Conservation (phyloP, 257 asterid genomes). For the Solanum bulbocastanum region DNA sequence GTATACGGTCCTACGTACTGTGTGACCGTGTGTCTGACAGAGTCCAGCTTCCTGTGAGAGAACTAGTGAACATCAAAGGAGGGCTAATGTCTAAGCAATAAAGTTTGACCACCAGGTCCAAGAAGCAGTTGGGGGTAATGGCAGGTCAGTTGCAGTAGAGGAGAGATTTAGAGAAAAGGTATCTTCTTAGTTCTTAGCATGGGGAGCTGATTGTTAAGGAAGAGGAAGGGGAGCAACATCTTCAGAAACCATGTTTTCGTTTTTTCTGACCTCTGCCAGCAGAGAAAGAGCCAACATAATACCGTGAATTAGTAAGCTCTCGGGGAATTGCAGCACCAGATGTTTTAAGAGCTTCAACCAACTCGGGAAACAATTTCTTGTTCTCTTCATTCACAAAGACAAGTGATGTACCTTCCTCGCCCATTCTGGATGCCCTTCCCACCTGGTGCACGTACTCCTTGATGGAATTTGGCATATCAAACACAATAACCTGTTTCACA, state of each 20-base stretch:
- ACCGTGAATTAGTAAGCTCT: slow-evolving; percentile 58
- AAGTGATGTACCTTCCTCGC: slow-evolving; percentile 62
- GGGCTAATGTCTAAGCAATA: background rate
- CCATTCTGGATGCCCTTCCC: slow-evolving; percentile 94
- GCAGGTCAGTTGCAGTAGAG: background rate
- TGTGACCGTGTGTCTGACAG: background rate
- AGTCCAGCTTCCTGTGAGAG: background rate
- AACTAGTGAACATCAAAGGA: background rate
- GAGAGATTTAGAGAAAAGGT: background rate
- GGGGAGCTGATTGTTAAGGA: background rate
- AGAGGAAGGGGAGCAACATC: background rate
- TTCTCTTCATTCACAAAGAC: slow-evolving; percentile 81
- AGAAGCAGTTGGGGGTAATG: background rate
- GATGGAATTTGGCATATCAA: slow-evolving; percentile 86
- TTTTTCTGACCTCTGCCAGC: slow-evolving; percentile 37
- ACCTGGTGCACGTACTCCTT: slow-evolving; percentile 87
- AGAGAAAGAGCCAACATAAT: slow-evolving; percentile 25
- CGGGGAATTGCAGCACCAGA: slow-evolving; percentile 72
- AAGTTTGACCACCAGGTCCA: background rate
- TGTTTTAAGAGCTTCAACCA: slow-evolving; percentile 50
- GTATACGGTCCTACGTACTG: background rate
- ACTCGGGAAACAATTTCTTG: slow-evolving; percentile 57
- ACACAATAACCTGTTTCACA: slow-evolving; percentile 80
- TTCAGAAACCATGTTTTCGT: slow-evolving; percentile 45
- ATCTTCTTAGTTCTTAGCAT: background rate